phyloP scores from a whole-genome alignment of 1,284 basidiomycete genomes.

The Grifola frondosa region DNA sequence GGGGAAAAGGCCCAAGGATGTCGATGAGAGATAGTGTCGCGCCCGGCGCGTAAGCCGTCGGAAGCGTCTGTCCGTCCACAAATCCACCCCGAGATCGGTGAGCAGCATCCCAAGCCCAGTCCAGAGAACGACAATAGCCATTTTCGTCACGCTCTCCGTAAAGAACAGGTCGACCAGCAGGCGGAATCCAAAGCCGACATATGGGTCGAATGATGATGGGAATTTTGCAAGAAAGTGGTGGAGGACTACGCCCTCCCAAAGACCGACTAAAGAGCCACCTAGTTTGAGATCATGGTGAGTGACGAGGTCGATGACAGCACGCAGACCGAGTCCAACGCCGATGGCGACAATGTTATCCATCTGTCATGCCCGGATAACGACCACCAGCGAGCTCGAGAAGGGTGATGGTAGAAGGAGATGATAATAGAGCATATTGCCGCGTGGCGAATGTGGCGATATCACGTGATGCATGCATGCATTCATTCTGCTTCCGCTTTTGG shows the following conservation, averaged over 20 bases:
- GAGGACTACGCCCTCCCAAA: constrained; percentile 75
- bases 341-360: constrained; percentile 41
- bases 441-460: too few relatives aligned
- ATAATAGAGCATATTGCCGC: too few relatives aligned
- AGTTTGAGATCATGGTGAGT: constrained; percentile 47
- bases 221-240: constrained; percentile 67
- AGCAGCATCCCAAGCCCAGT: constrained; percentile 65
- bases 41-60: constrained; percentile 53
- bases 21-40: constrained; percentile 40
- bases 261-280: constrained; percentile 58
- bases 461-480: too few relatives aligned
- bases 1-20: constrained; percentile 42
- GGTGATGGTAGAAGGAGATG: not conserved
- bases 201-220: constrained; percentile 60
- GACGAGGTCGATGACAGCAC: constrained; percentile 37
- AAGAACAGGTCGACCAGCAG: constrained; percentile 67
- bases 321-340: constrained; percentile 37
- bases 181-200: constrained; percentile 60
- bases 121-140: constrained; percentile 64
- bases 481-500: too few relatives aligned
- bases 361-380: constrained; percentile 24
- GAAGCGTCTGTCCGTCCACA: constrained; percentile 61
- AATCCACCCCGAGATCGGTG: constrained; percentile 60
- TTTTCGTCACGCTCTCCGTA: constrained; percentile 55
- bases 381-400: not conserved